Evolutionary conservation across 1,284 basidiomycete genomes (phyloP).

Genomic region (Cerrena zonata): DNA sequence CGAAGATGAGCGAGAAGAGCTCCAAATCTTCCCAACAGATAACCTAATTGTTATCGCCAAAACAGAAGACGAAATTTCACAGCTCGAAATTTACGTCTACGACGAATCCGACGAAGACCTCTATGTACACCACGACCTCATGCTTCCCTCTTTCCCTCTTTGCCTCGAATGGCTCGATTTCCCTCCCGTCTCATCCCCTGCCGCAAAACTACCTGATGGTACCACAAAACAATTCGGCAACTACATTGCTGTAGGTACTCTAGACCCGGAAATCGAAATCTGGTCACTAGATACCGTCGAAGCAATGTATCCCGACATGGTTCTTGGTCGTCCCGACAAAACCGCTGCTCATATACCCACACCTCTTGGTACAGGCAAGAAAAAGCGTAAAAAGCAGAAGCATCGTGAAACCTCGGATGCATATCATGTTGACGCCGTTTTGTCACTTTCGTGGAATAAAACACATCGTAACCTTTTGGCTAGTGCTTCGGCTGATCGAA

Average conservation of each 20-base stretch:
- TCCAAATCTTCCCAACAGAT: constrained; percentile 86
- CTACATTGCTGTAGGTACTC: constrained; percentile 93
- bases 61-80: constrained; percentile 95
- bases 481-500: constrained; percentile 88
- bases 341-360: constrained; percentile 75
- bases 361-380: constrained; percentile 82
- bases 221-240: constrained; percentile 57
- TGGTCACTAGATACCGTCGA: constrained; percentile 95
- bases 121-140: constrained; percentile 95
- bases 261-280: constrained; percentile 98
- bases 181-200: constrained; percentile 53
- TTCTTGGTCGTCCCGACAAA: constrained; percentile 85
- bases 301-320: constrained; percentile 87
- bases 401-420: constrained; percentile 60
- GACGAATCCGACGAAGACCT: constrained; percentile 89
- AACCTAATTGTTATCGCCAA: constrained; percentile 90
- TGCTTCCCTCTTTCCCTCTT: constrained; percentile 95
- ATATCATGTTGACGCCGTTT: constrained; percentile 91
- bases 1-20: constrained; percentile 82
- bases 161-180: constrained; percentile 99
- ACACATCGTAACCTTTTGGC: constrained; percentile 85
- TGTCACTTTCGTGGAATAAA: constrained; percentile 89
- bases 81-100: constrained; percentile 92
- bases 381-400: constrained; percentile 88
- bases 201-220: constrained; percentile 30